Conservation (phyloP, 345 rosid species). For the Kandelia obovata region DNA sequence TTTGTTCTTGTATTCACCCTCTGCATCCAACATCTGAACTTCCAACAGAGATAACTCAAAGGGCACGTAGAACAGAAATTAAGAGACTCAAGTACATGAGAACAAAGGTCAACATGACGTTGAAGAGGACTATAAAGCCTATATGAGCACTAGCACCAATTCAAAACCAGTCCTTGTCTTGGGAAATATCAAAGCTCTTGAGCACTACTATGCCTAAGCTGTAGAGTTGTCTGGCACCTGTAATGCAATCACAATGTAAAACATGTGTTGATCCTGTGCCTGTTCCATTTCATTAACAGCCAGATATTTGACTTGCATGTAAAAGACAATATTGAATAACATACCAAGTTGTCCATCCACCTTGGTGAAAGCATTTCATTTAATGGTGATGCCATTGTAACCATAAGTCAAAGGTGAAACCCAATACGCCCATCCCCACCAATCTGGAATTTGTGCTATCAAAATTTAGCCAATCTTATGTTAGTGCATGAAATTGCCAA, state of each 20-base stretch:
- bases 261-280: background rate
- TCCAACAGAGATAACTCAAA: conserved; percentile 51
- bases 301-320: too few relatives aligned
- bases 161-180: conserved; percentile 76
- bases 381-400: conserved; percentile 60
- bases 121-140: conserved; percentile 66
- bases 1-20: conserved; percentile 71
- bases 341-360: conserved; percentile 70
- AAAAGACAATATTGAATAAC: background rate
- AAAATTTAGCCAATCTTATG: background rate
- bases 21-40: conserved; percentile 67
- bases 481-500: background rate
- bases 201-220: conserved; percentile 62
- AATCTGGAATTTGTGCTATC: conserved; percentile 62
- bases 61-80: too few relatives aligned
- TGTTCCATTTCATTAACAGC: background rate
- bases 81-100: conserved; percentile 50
- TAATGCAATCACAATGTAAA: conserved; percentile 10
- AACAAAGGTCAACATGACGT: conserved; percentile 63
- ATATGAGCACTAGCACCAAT: conserved; percentile 61
- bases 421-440: conserved; percentile 98
- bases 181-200: conserved; percentile 38
- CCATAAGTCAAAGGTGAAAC: conserved; percentile 77
- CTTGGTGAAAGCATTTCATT: conserved; percentile 78
- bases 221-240: conserved; percentile 53